phyloP scores from a whole-genome alignment of 768 basidiomycete species.

The Fomitopsis pulvina region DNA sequence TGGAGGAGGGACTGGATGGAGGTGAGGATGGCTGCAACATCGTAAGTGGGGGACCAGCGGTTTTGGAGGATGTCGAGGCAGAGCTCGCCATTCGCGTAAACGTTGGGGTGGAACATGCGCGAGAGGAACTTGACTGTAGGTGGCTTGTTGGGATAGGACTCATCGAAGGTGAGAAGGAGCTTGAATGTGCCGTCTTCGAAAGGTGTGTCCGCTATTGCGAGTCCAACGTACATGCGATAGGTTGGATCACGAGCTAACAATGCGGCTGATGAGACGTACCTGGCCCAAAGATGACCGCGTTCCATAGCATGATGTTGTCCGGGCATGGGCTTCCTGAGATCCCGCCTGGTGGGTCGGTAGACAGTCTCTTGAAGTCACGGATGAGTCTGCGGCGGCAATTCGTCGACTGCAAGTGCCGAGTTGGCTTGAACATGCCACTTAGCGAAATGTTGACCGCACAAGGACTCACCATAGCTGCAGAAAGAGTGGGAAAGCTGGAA shows the following conservation, averaged over 20 bases:
- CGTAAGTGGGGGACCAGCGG: constrained; percentile 97
- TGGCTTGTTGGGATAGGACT: constrained; percentile 98
- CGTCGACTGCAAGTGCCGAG: constrained; percentile 70
- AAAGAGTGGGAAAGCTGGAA: no score
- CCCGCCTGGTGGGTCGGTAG: constrained; percentile 91
- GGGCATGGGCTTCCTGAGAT: constrained; percentile 96
- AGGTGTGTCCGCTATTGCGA: constrained; percentile 80
- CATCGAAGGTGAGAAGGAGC: constrained; percentile 90
- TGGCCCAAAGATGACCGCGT: constrained; percentile 98
- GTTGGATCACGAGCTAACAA: no score
- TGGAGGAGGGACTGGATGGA: constrained; percentile 93
- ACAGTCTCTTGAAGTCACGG: constrained; percentile 94
- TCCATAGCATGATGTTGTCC: constrained; percentile 99
- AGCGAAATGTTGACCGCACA: no score
- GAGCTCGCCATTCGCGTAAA: constrained; percentile 96
- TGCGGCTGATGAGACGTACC: constrained; percentile 61
- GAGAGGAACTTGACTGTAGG: constrained; percentile 97
- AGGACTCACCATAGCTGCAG: no score
- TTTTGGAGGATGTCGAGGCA: constrained; percentile 99
- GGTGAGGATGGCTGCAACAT: constrained; percentile 96
- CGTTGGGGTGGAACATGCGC: constrained; percentile 98
- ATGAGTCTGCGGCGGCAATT: constrained; percentile 93
- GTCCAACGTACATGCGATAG: background rate
- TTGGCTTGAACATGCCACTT: no score
- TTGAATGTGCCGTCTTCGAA: constrained; percentile 99